These are phyloP conservation scores for Marasmius tenuissimus DNA, from an alignment of 1,284 basidiomycete genomes.

Conservation along the genomic window DNA sequence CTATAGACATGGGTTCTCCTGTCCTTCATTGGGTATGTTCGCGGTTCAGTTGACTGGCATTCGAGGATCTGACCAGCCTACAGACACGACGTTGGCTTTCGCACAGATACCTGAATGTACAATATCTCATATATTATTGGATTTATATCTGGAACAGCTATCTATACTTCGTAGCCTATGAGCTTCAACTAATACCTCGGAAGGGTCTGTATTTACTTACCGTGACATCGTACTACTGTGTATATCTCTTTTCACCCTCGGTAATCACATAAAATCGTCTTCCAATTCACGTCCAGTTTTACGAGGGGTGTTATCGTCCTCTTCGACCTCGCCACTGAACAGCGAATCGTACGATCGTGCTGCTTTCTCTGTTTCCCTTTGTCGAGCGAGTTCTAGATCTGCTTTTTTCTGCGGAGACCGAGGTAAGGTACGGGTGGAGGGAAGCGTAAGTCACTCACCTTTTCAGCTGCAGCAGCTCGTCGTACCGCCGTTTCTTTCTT, in stretches of 20 bases:
- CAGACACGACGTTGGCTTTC: too few relatives aligned
- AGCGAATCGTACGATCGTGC: conserved; percentile 76
- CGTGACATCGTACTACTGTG: too few relatives aligned
- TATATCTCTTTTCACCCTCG: too few relatives aligned
- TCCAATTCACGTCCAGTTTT: conserved; percentile 39
- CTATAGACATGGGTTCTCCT: neutral
- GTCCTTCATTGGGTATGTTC: neutral
- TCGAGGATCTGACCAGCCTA: neutral
- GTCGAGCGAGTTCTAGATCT: conserved; percentile 64
- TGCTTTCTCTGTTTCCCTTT: conserved; percentile 74
- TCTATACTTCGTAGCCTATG: too few relatives aligned
- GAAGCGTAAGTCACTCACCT: neutral
- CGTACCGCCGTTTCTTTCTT: conserved; percentile 54
- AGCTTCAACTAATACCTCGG: too few relatives aligned
- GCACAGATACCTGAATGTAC: too few relatives aligned
- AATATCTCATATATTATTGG: too few relatives aligned
- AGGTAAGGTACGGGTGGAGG: neutral
- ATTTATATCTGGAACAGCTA: too few relatives aligned
- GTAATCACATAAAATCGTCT: conserved; percentile 14
- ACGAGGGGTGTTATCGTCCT: conserved; percentile 33
- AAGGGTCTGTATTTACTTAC: too few relatives aligned
- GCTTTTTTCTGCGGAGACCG: conserved; percentile 58
- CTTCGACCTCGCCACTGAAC: conserved; percentile 53
- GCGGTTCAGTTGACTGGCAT: neutral
- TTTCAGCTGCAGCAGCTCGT: conserved; percentile 12